Conservation (phyloP, 768 basidiomycete genomes). For the Lanmaoa rubissima region DNA sequence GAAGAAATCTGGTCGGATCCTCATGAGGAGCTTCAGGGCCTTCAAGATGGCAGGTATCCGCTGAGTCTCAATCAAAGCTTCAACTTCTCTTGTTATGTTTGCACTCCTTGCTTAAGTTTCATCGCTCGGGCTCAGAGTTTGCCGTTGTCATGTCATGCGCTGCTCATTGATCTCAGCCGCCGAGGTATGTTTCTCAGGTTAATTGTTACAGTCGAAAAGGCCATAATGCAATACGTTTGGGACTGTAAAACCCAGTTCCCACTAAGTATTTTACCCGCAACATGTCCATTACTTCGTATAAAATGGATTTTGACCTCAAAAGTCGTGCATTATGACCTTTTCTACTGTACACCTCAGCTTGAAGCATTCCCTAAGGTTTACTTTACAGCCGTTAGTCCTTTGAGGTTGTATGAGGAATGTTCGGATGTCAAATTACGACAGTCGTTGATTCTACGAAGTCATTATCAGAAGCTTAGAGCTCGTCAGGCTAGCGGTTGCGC, state of each 20-base stretch:
- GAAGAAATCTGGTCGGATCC: no score
- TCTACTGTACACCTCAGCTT: slow-evolving; percentile 11
- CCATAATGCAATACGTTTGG: slow-evolving; percentile 28
- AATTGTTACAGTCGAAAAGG: slow-evolving; percentile 16
- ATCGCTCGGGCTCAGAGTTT: neutral
- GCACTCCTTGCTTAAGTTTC: no score
- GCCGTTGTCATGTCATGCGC: neutral
- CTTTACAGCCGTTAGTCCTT: no score
- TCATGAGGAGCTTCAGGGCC: no score
- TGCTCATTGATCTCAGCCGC: neutral
- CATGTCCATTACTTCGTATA: slow-evolving; percentile 3
- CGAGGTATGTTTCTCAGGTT: slow-evolving; percentile 18
- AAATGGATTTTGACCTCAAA: slow-evolving; percentile 20
- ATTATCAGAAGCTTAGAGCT: neutral
- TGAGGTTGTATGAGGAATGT: no score
- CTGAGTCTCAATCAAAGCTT: no score
- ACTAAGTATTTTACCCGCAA: slow-evolving; percentile 4
- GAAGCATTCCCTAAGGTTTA: neutral
- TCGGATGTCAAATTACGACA: neutral
- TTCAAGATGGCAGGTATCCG: no score
- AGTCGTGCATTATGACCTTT: slow-evolving; percentile 30
- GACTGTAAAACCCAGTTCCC: slow-evolving; percentile 18
- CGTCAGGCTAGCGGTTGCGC: neutral
- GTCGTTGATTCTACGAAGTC: neutral
- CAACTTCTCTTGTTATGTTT: neutral